Evolutionary conservation across 345 rosid species (phyloP).

Genomic region (Linum usitatissimum): DNA sequence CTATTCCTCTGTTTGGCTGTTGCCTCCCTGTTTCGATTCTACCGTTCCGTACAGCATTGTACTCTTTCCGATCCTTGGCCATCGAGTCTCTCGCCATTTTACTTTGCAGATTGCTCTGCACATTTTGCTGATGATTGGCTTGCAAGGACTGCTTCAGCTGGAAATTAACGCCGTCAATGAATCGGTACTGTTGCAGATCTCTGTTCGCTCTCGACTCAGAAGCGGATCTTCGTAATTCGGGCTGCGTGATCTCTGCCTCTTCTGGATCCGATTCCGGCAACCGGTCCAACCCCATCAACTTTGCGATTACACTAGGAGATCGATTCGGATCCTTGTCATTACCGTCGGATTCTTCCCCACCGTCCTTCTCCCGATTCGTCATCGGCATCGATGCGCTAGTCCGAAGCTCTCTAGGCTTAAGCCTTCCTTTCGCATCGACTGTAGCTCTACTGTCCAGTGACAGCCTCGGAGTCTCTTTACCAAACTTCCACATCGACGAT

Average conservation of each 20-base stretch:
- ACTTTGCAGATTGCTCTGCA: constrained; percentile 14
- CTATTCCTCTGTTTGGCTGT: constrained; percentile 24
- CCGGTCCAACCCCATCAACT: constrained; percentile 88
- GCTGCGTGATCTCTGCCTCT: constrained; percentile 23
- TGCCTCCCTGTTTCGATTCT: constrained; percentile 31
- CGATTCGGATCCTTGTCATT: constrained; percentile 33
- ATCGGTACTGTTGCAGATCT: constrained; percentile 43
- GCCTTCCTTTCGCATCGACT: constrained; percentile 76
- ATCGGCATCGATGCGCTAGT: constrained; percentile 28
- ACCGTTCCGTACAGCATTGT: constrained; percentile 17
- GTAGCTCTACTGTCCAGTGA: constrained; percentile 95
- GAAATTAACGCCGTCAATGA: constrained; percentile 41
- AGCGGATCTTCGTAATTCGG: constrained; percentile 79
- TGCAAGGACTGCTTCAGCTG: constrained; percentile 30
- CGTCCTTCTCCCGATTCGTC: constrained; percentile 16
- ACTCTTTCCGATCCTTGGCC: constrained; percentile 21
- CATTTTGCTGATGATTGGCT: constrained; percentile 7
- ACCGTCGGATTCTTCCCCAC: constrained; percentile 20
- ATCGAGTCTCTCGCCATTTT: constrained; percentile 18
- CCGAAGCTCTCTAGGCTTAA: constrained; percentile 76
- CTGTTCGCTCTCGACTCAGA: constrained; percentile 75
- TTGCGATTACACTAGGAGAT: constrained; percentile 82
- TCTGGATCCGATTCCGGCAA: constrained; percentile 43
- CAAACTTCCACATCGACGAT: constrained; percentile 62
- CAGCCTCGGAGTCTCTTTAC: constrained; percentile 83